A percentile compares a stretch with the other conserved stretches of the same genome.
phyloP scores from a whole-genome alignment of 495 filamentous ascomycete genomes.

The Rhypophila decipiens region DNA sequence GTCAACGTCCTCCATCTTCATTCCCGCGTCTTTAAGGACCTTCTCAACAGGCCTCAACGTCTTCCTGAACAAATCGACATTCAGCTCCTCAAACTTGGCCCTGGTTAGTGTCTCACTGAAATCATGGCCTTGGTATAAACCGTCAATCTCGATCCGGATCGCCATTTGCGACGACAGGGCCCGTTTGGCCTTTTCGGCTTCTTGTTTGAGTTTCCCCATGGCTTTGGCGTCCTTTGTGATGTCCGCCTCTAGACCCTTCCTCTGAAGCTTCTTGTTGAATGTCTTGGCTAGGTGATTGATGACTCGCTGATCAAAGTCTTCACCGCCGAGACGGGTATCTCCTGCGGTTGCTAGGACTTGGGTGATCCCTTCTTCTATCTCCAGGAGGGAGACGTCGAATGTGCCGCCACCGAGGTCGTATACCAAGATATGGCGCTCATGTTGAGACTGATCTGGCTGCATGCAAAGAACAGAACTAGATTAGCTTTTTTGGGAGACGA shows the following conservation, averaged over 20 bases:
- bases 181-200: conserved; percentile 97
- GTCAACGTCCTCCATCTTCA: conserved; percentile 70
- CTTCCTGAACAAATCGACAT: conserved; percentile 90
- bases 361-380: conserved; percentile 86
- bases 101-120: conserved; percentile 93
- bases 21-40: conserved; percentile 77
- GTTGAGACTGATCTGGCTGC: conserved; percentile 36
- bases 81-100: conserved; percentile 95
- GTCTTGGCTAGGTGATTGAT: conserved; percentile 86
- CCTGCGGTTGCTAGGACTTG: conserved; percentile 92
- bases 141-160: conserved; percentile 89
- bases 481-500: background rate
- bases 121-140: conserved; percentile 85
- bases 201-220: conserved; percentile 97
- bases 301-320: conserved; percentile 94
- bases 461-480: background rate
- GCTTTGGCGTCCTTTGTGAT: conserved; percentile 85
- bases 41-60: conserved; percentile 93
- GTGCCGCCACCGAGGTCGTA: conserved; percentile 99
- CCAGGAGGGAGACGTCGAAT: conserved; percentile 95
- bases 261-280: conserved; percentile 56
- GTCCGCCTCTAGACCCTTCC: conserved; percentile 50
- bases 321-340: conserved; percentile 95
- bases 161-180: conserved; percentile 93
- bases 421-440: conserved; percentile 78